Percentiles rank a stretch among this genome's conserved stretches.
Evolutionary conservation across 768 basidiomycete genomes (phyloP).

Genomic region (Pulveroboletus frians): DNA sequence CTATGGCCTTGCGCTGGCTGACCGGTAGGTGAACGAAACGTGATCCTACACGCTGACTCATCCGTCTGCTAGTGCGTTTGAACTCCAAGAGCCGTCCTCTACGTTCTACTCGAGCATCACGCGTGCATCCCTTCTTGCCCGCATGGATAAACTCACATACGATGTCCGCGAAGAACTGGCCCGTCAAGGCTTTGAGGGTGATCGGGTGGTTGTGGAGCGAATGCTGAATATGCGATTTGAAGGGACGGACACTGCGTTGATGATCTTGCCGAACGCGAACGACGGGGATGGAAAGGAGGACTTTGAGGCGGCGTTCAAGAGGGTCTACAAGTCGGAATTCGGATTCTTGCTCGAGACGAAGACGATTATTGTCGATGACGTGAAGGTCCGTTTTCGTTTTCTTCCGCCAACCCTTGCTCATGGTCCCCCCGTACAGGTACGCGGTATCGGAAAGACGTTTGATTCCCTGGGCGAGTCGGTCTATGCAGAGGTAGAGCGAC

Average conservation of each 20-base stretch:
- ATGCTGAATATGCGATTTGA: slow-evolving; percentile 93
- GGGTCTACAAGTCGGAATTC: slow-evolving; percentile 80
- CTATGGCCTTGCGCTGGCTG: slow-evolving; percentile 89
- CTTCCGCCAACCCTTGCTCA: background rate
- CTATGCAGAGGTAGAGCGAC: slow-evolving; percentile 61
- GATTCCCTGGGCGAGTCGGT: slow-evolving; percentile 76
- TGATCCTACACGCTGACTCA: background rate
- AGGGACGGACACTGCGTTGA: slow-evolving; percentile 88
- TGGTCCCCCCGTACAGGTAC: slow-evolving; percentile 44
- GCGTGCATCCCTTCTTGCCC: slow-evolving; percentile 46
- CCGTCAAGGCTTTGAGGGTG: slow-evolving; percentile 75
- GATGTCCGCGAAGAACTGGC: slow-evolving; percentile 64
- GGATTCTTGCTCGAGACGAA: slow-evolving; percentile 88
- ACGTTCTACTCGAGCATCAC: slow-evolving; percentile 65
- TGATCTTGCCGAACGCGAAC: slow-evolving; percentile 59
- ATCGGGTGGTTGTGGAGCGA: slow-evolving; percentile 69
- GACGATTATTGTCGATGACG: slow-evolving; percentile 81
- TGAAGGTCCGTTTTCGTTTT: slow-evolving; percentile 55
- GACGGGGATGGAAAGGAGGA: slow-evolving; percentile 59
- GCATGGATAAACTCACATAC: slow-evolving; percentile 63
- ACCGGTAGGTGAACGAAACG: slow-evolving; percentile 40
- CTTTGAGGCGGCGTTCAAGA: slow-evolving; percentile 75
- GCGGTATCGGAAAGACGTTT: slow-evolving; percentile 88
- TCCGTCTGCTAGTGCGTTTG: slow-evolving; percentile 55
- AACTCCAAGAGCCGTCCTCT: slow-evolving; percentile 87